Evolutionary conservation across 352 stramenopile species (phyloP), one percentile per base, ranked within the genome.

Genomic region (Pythium chondricola): DNA sequence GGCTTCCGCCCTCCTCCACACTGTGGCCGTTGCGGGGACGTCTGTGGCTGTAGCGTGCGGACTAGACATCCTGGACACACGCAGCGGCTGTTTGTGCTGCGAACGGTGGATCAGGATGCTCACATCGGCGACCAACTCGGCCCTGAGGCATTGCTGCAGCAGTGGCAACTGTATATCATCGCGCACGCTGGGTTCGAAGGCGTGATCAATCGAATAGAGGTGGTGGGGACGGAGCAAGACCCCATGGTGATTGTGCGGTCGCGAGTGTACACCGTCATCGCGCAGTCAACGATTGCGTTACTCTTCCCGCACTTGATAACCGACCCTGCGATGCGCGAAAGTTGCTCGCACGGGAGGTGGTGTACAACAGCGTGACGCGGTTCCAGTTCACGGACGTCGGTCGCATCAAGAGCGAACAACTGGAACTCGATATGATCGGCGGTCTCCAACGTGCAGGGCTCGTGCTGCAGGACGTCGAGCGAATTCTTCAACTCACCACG

Each of bases 291-390:
- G 41, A 16, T n/a, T 16, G 25, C 10, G n/a, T 47, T 18, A 14
- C 18, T 4, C n/a, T 6, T 2, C 5, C 36, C 41, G 41, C 32
- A 25, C 14, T 37, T 14, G 27, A 27, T 5, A 20, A 43, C 38
- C 10, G 21, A 13, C 4, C 38, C 11, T 13, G 27, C 14, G 10
- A 43, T 10, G 22, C 16, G 5, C 38, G 38, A n/a, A n/a, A n/a
- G 38, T 14, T 6, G 1, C 5, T 30, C 9, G 38, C 21, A 7
- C 38, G 38, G 0, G 48, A 62, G 8, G 29, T 62, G n/a, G 38
- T 38, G 26, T 52, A 52, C 36, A 27, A 52, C 21, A 58, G 47
- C 20, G 20, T 25, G 18, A 48, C 54, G 21, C 47, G 43, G 21
- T 48, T 57, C 17, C 37, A 24, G 11, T 62, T 62, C 30, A 40